These are phyloP conservation scores for Stagonosporopsis tanaceti DNA, from an alignment of 2,329 filamentous ascomycete species.

Conservation along the genomic window DNA sequence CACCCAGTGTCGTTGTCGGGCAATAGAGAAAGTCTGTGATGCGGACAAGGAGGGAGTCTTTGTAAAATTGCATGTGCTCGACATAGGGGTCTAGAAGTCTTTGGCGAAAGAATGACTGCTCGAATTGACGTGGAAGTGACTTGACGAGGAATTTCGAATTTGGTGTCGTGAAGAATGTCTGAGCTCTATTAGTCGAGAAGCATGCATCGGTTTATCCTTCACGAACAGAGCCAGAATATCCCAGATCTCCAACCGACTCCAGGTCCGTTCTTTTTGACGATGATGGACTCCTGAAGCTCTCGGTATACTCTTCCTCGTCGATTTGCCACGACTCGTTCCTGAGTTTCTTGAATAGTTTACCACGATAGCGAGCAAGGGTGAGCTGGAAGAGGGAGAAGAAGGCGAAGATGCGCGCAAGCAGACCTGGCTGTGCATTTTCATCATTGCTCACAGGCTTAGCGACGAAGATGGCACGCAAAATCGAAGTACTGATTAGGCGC, in stretches of 20 bases:
- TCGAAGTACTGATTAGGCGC: conserved; percentile 48
- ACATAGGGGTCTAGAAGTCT: conserved; percentile 72
- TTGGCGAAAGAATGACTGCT: conserved; percentile 73
- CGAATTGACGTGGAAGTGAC: conserved; percentile 72
- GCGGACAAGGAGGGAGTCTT: conserved; percentile 70
- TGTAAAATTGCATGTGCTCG: conserved; percentile 67
- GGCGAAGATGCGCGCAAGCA: conserved; percentile 57
- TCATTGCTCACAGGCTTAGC: conserved; percentile 28
- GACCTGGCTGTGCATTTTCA: conserved; percentile 30
- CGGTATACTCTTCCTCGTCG: conserved; percentile 62
- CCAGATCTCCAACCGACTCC: conserved; percentile 70
- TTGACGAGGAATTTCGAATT: conserved; percentile 76
- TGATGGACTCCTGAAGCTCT: conserved; percentile 59
- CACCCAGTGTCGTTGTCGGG: conserved; percentile 65
- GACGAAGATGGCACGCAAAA: conserved; percentile 47
- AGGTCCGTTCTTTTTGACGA: conserved; percentile 55
- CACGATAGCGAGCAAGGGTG: conserved; percentile 56
- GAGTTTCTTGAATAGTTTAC: conserved; percentile 60
- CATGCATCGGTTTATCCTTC: background rate
- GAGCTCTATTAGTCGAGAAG: conserved; percentile 18
- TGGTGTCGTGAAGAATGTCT: conserved; percentile 74
- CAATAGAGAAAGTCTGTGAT: conserved; percentile 75
- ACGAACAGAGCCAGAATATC: conserved; percentile 73
- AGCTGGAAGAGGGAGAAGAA: conserved; percentile 65
- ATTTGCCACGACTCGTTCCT: conserved; percentile 63